A percentile compares a stretch with the other conserved stretches of the same genome.
phyloP scores from a whole-genome alignment of 495 filamentous ascomycete genomes.

The Talaromyces liani region DNA sequence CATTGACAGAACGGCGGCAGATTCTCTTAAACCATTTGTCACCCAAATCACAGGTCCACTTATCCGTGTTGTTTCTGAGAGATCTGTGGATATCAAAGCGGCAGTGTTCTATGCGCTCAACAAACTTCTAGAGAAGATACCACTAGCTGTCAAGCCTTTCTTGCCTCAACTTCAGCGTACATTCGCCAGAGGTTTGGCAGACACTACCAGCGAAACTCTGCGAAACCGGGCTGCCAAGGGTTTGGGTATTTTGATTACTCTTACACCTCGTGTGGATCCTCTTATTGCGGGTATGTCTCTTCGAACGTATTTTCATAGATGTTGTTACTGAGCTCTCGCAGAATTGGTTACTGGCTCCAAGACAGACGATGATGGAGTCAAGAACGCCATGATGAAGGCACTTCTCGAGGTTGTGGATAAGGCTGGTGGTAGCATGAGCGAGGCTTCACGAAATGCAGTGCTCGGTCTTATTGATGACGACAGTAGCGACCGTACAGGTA shows the following conservation, averaged over 20 bases:
- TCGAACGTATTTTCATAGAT: neutral
- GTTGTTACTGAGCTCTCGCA: constrained; percentile 22
- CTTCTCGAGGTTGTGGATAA: constrained; percentile 94
- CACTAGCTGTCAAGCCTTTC: constrained; percentile 91
- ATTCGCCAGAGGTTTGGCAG: constrained; percentile 90
- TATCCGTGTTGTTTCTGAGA: constrained; percentile 93
- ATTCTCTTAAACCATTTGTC: constrained; percentile 84
- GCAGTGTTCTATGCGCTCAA: constrained; percentile 92
- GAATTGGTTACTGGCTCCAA: constrained; percentile 92
- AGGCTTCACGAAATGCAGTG: constrained; percentile 72
- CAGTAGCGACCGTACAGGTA: constrained; percentile 61
- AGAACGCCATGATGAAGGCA: constrained; percentile 95
- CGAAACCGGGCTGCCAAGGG: constrained; percentile 90
- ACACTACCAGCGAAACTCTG: constrained; percentile 83
- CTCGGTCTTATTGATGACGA: constrained; percentile 83
- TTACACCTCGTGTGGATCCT: constrained; percentile 93
- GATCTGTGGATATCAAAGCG: constrained; percentile 86
- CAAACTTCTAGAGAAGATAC: constrained; percentile 94
- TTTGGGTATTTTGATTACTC: constrained; percentile 87
- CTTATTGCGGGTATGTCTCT: constrained; percentile 53
- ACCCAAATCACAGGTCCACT: constrained; percentile 96
- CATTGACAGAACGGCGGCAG: constrained; percentile 77
- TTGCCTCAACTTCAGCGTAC: constrained; percentile 92
- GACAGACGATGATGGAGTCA: constrained; percentile 80
- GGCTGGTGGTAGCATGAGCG: constrained; percentile 89